These are phyloP conservation scores for Elongisporangium anandrum DNA, from an alignment of 352 stramenopile species.

Conservation along the genomic window DNA sequence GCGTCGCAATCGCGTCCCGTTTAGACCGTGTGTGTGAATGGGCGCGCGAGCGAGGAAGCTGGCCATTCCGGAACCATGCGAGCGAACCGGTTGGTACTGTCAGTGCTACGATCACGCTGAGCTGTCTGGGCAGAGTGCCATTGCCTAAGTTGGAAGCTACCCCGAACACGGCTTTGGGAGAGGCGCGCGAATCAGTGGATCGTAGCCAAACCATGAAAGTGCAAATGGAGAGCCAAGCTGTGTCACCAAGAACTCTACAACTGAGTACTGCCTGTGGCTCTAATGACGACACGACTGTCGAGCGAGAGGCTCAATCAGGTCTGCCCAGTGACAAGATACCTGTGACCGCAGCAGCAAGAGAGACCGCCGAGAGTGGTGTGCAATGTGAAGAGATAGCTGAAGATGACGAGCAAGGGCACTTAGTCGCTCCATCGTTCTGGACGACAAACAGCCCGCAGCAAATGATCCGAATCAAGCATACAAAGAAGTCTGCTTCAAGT, in stretches of 20 bases:
- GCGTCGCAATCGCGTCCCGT: slow-evolving; percentile 1
- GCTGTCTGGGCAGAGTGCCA: slow-evolving; percentile 36
- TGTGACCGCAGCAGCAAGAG: too few relatives aligned
- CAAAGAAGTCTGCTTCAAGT: too few relatives aligned
- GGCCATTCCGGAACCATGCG: slow-evolving; percentile 28
- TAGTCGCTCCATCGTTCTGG: too few relatives aligned
- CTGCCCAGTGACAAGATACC: too few relatives aligned
- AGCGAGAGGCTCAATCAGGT: not conserved
- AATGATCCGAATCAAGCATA: too few relatives aligned
- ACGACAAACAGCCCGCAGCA: too few relatives aligned
- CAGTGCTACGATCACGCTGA: slow-evolving; percentile 28
- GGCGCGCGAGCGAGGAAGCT: slow-evolving; percentile 25
- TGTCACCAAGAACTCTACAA: not conserved
- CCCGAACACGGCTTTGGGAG: too few relatives aligned
- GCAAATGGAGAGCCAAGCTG: not conserved
- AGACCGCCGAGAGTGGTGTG: too few relatives aligned
- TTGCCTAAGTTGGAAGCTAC: slow-evolving; percentile 25
- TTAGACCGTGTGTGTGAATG: slow-evolving; percentile 37
- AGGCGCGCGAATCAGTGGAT: not conserved
- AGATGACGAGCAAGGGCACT: too few relatives aligned
- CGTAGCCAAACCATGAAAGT: slow-evolving; percentile 9
- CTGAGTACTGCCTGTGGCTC: not conserved
- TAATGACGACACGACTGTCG: not conserved
- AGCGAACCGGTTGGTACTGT: slow-evolving; percentile 16
- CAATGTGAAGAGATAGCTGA: too few relatives aligned